Conservation (phyloP, 169 alveolate species). For the Babesia ovata region DNA sequence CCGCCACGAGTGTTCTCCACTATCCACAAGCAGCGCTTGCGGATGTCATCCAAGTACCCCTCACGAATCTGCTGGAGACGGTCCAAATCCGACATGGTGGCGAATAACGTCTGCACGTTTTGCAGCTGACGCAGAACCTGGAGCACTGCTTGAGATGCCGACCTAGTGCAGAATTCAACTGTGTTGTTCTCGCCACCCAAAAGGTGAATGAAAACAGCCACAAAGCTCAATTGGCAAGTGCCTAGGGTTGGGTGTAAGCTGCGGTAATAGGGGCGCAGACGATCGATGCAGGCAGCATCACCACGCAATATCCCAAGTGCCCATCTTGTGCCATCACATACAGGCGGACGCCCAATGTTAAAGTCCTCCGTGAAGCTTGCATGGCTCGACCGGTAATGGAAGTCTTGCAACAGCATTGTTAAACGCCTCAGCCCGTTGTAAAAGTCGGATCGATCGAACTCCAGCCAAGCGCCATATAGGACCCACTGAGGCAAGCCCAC, state of each 20-base stretch:
- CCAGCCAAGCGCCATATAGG: conserved; percentile 1
- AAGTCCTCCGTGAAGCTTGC: neutral
- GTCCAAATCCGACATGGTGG: conserved; percentile 1
- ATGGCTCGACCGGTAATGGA: conserved; percentile 23
- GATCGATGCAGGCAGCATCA: conserved; percentile 16
- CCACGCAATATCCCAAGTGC: conserved; percentile 23
- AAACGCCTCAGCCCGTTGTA: conserved; percentile 21
- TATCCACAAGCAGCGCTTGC: conserved; percentile 48
- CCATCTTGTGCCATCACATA: conserved; percentile 11
- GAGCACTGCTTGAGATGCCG: conserved; percentile 14
- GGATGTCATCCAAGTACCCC: conserved; percentile 40
- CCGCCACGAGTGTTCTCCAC: conserved; percentile 24
- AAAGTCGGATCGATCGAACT: neutral
- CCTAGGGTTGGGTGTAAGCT: conserved; percentile 34
- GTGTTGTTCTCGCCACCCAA: neutral
- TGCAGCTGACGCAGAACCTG: conserved; percentile 44
- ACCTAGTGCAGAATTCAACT: conserved; percentile 17
- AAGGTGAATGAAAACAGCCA: conserved; percentile 55
- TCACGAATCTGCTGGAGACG: conserved; percentile 21
- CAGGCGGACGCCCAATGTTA: neutral
- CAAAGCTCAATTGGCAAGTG: conserved; percentile 12
- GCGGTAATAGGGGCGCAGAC: conserved; percentile 16
- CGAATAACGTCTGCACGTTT: conserved; percentile 23
- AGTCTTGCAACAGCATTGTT: conserved; percentile 44
- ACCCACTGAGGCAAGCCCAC: conserved; percentile 43